phyloP scores from a whole-genome alignment of 2,329 filamentous ascomycete genomes.

The Penicillium sp. region DNA sequence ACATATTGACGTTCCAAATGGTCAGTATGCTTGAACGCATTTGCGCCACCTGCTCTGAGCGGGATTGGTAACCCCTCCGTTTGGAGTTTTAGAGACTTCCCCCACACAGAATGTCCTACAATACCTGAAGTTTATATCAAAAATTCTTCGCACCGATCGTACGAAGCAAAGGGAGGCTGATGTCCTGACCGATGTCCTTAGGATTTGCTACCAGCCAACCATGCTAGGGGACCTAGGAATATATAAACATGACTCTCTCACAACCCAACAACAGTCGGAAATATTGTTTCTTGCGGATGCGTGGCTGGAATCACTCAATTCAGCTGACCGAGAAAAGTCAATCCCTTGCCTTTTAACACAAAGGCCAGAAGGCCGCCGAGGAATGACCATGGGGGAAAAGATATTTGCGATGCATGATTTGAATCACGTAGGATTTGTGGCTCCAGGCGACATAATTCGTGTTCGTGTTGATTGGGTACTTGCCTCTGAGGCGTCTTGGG shows the following conservation, averaged over 20 bases:
- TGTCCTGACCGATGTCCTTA: slow-evolving; percentile 18
- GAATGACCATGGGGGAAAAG: slow-evolving; percentile 47
- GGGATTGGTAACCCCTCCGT: background rate
- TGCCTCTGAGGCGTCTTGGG: slow-evolving; percentile 45
- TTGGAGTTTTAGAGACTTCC: background rate
- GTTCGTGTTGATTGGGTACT: slow-evolving; percentile 49
- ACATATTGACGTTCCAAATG: background rate
- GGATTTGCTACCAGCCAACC: slow-evolving; percentile 17
- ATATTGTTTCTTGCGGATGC: slow-evolving; percentile 27
- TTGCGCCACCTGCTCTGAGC: background rate
- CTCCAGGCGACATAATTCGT: slow-evolving; percentile 42
- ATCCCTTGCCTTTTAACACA: slow-evolving; percentile 4
- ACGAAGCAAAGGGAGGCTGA: slow-evolving; percentile 6
- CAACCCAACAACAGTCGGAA: slow-evolving; percentile 16
- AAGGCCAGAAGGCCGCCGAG: slow-evolving; percentile 16
- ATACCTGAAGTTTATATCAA: background rate
- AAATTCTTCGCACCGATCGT: background rate
- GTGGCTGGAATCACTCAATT: slow-evolving; percentile 32
- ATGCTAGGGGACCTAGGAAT: slow-evolving; percentile 21
- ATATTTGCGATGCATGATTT: slow-evolving; percentile 48
- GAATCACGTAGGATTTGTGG: slow-evolving; percentile 32
- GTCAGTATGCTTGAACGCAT: background rate
- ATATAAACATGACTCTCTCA: background rate
- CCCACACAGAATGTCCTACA: too few species aligned
- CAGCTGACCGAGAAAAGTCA: slow-evolving; percentile 18